Base-by-base conservation (phyloP, 768 basidiomycete genomes). In the Royoungia palumana region DNA sequence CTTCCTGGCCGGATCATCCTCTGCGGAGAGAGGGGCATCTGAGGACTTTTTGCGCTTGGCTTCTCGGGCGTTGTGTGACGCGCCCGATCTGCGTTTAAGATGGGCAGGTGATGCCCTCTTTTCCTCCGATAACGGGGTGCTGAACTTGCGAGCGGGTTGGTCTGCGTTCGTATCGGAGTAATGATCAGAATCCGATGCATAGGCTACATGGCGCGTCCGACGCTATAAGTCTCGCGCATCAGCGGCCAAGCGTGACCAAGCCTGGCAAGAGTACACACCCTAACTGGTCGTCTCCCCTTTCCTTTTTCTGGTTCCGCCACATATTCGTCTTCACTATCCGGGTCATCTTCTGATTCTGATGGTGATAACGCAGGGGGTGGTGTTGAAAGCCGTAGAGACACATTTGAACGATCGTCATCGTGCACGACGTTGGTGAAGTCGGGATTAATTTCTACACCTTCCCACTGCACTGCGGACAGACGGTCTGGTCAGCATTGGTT, bases 1-100 rank as follows among this genome's bases (percentile, higher is more conserved):
- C 62, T 83, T 89, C 53, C 90, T 76, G 0, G 80, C 76, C 9
- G 87, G 81, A 58, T 93, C 89, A n/a, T 84, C 84, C 6, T 70
- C 65, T 1, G 73, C 67, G n/a, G 60, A 57, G 19, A 67, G 24
- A 12, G 70, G 69, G 34, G 65, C 64, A 25, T 72, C 68, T 25
- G 74, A 73, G 19, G 71, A 65, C 59, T 73, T 78, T 49, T 77
- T 73, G 61, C 82, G 83, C 13, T 75, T 62, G 16, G 75, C 58
- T 7, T 72, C 73, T 10, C 72, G 65, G 35, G 71, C 66, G 8
- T 66, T 64, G 4, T 70, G 62, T 3, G 62, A 57, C n/a, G 68
- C 67, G 13, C 69, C 62, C 11, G 69, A 73, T 61, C 83, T 85
- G 55, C 87, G 80, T 65, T 86, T 87, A 19, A 77, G 62, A 30